Evolutionary conservation across 768 basidiomycete species (phyloP).

Genomic region (Cyathus striatus): DNA sequence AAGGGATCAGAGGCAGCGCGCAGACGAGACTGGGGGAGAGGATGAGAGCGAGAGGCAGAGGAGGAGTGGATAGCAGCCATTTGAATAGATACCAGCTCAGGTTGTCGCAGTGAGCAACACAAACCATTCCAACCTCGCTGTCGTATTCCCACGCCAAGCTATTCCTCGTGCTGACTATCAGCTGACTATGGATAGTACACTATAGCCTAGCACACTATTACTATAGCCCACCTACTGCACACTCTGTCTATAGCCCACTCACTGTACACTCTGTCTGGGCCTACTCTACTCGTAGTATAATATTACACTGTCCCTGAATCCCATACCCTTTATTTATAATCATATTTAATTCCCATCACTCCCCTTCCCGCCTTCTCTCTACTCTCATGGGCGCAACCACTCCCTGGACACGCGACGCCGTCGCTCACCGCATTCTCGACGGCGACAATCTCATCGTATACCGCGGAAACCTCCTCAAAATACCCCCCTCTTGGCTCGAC

Average conservation of each 20-base stretch:
- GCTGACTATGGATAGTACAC: too few relatives aligned
- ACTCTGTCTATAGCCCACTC: too few relatives aligned
- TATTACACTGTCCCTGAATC: too few relatives aligned
- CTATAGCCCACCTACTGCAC: too few relatives aligned
- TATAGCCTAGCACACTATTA: too few relatives aligned
- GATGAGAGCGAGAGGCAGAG: slow-evolving; percentile 16
- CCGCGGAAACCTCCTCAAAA: slow-evolving; percentile 53
- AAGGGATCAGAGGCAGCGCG: slow-evolving; percentile 54
- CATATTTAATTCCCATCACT: too few relatives aligned
- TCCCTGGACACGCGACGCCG: slow-evolving; percentile 36
- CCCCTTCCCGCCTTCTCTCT: too few relatives aligned
- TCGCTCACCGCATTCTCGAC: slow-evolving; percentile 66
- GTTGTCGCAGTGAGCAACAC: background rate
- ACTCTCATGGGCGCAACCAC: slow-evolving; percentile 19
- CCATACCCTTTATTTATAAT: too few relatives aligned
- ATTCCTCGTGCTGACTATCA: slow-evolving; percentile 1
- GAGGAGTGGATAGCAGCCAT: slow-evolving; percentile 26
- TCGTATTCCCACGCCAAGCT: slow-evolving; percentile 26
- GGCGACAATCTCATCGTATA: slow-evolving; percentile 79
- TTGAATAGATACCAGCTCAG: slow-evolving; percentile 5
- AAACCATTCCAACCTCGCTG: background rate
- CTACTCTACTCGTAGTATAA: too few relatives aligned
- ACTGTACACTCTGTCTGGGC: too few relatives aligned
- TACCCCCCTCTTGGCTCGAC: slow-evolving; percentile 73
- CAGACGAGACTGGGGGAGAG: slow-evolving; percentile 29